Percentiles rank a stretch among this genome's conserved stretches.
Conservation (phyloP, 2,329 filamentous ascomycete genomes). For the Trichothecium sympodiale region DNA sequence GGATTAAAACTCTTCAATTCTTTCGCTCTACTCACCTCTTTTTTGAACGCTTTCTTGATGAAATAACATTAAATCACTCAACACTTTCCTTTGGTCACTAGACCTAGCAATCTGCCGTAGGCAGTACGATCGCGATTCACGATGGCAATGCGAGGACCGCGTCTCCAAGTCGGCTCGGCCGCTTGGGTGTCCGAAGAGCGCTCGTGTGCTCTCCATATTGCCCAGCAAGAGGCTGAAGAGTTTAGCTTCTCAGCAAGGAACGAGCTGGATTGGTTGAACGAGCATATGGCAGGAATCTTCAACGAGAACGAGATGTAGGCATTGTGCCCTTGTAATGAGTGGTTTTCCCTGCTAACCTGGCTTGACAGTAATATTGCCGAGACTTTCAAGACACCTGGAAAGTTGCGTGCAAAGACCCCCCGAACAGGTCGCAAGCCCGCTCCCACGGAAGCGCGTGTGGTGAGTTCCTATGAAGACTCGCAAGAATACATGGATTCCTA, state of each 20-base stretch:
- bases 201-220: constrained; percentile 62
- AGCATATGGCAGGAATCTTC: constrained; percentile 95
- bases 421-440: constrained; percentile 55
- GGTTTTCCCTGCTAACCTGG: background rate
- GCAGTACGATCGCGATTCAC: constrained; percentile 3
- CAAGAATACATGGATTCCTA: constrained; percentile 8
- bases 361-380: constrained; percentile 69
- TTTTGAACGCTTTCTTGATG: background rate
- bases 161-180: constrained; percentile 64
- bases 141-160: constrained; percentile 42
- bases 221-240: constrained; percentile 78
- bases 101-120: background rate
- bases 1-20: too few relatives aligned
- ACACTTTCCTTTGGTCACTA: background rate
- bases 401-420: constrained; percentile 71
- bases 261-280: constrained; percentile 95
- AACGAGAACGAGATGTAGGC: constrained; percentile 71
- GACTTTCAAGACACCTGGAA: constrained; percentile 89
- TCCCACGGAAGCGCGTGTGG: constrained; percentile 48
- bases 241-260: constrained; percentile 86
- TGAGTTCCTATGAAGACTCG: constrained; percentile 29
- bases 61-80: background rate
- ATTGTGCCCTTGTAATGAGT: constrained; percentile 3
- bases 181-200: constrained; percentile 83
- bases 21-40: too few relatives aligned